Conservation (phyloP, 495 filamentous ascomycete genomes). For the Lindgomyces ingoldianus region DNA sequence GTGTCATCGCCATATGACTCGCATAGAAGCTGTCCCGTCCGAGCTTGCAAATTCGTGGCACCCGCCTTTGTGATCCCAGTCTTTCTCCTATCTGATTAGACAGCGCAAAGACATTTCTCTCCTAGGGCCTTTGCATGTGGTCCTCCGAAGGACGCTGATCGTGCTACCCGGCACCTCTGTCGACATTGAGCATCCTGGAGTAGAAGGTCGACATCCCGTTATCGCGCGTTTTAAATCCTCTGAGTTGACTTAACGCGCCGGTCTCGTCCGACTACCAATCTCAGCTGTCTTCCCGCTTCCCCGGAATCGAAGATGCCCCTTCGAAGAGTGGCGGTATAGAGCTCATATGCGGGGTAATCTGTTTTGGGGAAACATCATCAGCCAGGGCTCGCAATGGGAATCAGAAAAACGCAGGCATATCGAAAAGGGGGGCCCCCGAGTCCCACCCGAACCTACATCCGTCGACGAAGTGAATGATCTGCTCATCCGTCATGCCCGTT, state of each 20-base stretch:
- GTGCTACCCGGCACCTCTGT: too few species aligned
- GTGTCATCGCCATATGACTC: background rate
- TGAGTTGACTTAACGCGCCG: conserved; percentile 35
- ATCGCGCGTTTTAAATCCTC: conserved; percentile 16
- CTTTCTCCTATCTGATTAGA: background rate
- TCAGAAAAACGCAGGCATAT: background rate
- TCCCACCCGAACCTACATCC: conserved; percentile 53
- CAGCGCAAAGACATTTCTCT: background rate
- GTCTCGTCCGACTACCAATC: conserved; percentile 42
- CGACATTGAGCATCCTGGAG: too few species aligned
- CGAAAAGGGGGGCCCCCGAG: background rate
- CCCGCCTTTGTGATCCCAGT: background rate
- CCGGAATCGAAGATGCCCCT: conserved; percentile 38
- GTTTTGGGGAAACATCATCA: conserved; percentile 38
- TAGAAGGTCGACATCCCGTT: background rate
- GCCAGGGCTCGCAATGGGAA: background rate
- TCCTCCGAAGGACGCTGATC: too few species aligned
- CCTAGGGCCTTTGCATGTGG: background rate
- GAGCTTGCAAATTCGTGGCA: background rate
- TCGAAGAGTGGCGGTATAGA: conserved; percentile 42
- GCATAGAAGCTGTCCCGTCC: too few species aligned
- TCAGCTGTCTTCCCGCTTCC: conserved; percentile 39
- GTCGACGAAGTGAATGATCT: conserved; percentile 67
- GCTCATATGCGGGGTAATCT: conserved; percentile 62
- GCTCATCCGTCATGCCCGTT: conserved; percentile 74